These are phyloP conservation scores for Lenzites betulinus DNA, from an alignment of 768 basidiomycete species.

Conservation along the genomic window DNA sequence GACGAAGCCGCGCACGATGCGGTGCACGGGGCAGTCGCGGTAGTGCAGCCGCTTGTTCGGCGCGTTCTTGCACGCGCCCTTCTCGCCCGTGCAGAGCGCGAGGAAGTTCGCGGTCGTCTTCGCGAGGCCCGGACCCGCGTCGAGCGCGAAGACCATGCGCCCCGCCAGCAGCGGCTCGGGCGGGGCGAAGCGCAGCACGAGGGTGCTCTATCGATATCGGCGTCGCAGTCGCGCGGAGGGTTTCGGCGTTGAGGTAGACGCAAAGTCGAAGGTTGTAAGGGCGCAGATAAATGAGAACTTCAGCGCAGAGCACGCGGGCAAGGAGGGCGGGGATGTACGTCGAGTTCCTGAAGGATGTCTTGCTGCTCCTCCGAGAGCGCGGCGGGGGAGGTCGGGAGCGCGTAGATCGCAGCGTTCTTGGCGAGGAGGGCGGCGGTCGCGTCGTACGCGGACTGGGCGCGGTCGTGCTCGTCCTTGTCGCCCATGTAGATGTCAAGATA, in stretches of 20 bases:
- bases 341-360: conserved; percentile 41
- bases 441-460: conserved; percentile 34
- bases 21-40: conserved; percentile 45
- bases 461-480: conserved; percentile 32
- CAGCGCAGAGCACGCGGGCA: background rate
- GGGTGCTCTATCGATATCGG: conserved; percentile 27
- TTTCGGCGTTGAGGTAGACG: conserved; percentile 18
- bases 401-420: conserved; percentile 44
- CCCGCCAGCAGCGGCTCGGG: conserved; percentile 43
- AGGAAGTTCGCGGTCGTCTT: conserved; percentile 53
- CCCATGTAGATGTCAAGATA: conserved; percentile 49
- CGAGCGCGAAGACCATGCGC: conserved; percentile 44
- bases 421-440: conserved; percentile 36
- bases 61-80: conserved; percentile 46
- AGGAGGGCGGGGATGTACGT: conserved; percentile 30
- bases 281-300: background rate
- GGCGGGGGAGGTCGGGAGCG: conserved; percentile 40
- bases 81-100: conserved; percentile 48
- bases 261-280: background rate
- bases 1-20: conserved; percentile 49
- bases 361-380: conserved; percentile 46
- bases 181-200: conserved; percentile 36
- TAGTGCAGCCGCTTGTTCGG: conserved; percentile 50
- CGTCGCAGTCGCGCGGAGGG: background rate
- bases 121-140: conserved; percentile 39